These are phyloP conservation scores for Lactarius sp. DNA, from an alignment of 768 basidiomycete species.

Conservation along the genomic window DNA sequence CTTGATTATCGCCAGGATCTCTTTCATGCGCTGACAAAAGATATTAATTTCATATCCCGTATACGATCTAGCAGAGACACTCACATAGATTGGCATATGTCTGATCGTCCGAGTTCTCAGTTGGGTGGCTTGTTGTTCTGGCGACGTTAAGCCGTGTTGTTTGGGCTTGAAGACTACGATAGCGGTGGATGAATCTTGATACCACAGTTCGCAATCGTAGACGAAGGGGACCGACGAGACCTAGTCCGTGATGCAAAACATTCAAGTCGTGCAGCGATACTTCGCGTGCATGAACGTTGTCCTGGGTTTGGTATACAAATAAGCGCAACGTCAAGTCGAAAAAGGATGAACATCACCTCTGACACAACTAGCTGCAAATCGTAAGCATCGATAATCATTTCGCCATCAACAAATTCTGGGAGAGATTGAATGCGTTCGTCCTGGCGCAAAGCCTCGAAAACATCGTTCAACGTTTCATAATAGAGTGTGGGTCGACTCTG, in stretches of 20 bases:
- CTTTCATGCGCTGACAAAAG: background rate
- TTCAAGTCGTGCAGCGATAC: slow-evolving; percentile 26
- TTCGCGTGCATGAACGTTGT: slow-evolving; percentile 28
- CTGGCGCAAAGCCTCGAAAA: slow-evolving; percentile 69
- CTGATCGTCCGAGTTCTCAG: slow-evolving; percentile 1
- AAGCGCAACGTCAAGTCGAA: background rate
- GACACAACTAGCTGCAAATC: slow-evolving; percentile 59
- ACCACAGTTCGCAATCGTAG: slow-evolving; percentile 20
- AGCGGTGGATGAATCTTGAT: slow-evolving; percentile 25
- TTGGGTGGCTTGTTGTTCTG: background rate
- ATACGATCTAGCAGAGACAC: background rate
- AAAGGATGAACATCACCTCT: slow-evolving; percentile 43
- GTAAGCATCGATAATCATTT: slow-evolving; percentile 65
- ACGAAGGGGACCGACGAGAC: slow-evolving; percentile 24
- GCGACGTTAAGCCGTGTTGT: slow-evolving; percentile 7
- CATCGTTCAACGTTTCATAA: slow-evolving; percentile 64
- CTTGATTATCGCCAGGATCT: background rate
- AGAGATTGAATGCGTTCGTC: slow-evolving; percentile 49
- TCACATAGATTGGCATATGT: background rate
- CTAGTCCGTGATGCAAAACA: slow-evolving; percentile 25
- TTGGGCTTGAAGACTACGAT: slow-evolving; percentile 23
- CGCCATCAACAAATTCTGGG: slow-evolving; percentile 48
- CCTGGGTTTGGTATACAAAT: slow-evolving; percentile 11
- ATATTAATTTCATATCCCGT: background rate
- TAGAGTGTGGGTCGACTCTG: slow-evolving; percentile 64